Conservation (phyloP, 257 asterid species). For the Marsdenia floribunda region DNA sequence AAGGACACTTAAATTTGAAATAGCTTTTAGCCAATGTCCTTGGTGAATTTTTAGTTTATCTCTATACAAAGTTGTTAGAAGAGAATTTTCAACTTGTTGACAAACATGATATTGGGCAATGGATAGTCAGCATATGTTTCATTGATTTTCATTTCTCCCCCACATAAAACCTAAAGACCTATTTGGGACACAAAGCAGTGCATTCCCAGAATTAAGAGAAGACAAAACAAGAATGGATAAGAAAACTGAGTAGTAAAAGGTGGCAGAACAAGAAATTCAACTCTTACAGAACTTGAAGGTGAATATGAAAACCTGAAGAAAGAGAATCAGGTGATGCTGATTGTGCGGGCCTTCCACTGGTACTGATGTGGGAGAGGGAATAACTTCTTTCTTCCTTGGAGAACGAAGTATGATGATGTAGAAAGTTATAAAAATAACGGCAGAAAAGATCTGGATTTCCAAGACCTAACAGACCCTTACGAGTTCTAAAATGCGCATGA, state of each 20-base stretch:
- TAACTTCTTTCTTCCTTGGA: conserved; percentile 33
- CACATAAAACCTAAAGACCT: conserved; percentile 12
- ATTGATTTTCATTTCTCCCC: neutral
- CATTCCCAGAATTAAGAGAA: conserved; percentile 17
- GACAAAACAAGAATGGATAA: conserved; percentile 15
- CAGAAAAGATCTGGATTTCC: conserved; percentile 6
- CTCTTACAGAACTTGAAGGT: conserved; percentile 27
- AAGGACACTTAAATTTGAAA: neutral
- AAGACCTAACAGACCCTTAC: neutral
- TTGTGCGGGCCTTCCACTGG: conserved; percentile 50
- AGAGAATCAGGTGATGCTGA: conserved; percentile 31
- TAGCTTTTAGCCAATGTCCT: neutral
- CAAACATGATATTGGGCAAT: neutral
- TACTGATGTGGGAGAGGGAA: conserved; percentile 50
- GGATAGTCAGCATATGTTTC: neutral
- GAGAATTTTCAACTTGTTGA: neutral
- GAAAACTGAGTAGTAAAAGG: conserved; percentile 18
- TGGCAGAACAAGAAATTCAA: conserved; percentile 25
- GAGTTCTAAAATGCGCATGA: conserved; percentile 9
- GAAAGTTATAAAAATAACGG: neutral
- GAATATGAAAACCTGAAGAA: conserved; percentile 34
- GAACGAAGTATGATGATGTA: neutral
- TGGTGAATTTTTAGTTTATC: neutral
- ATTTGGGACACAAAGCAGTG: conserved; percentile 15
- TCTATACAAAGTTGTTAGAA: neutral